Conservation (phyloP, 768 basidiomycete genomes). For the Pholiota microspora region DNA sequence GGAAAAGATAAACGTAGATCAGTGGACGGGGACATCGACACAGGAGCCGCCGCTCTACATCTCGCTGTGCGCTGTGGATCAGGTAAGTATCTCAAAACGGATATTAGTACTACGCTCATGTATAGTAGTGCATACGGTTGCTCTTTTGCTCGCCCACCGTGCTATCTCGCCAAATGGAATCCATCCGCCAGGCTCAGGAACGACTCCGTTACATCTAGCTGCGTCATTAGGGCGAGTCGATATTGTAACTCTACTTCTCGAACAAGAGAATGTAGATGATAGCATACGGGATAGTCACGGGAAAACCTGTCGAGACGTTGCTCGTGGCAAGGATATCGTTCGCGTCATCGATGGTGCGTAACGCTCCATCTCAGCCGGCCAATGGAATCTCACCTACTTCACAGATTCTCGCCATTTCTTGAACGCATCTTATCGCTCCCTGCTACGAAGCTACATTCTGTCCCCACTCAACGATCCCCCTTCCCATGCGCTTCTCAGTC, state of each 20-base stretch:
- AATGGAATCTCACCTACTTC: background rate
- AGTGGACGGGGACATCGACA: constrained; percentile 49
- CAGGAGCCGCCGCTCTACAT: constrained; percentile 75
- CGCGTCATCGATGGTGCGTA: constrained; percentile 66
- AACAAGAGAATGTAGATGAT: constrained; percentile 81
- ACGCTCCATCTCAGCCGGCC: background rate
- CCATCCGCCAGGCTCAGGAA: constrained; percentile 72
- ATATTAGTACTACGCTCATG: background rate
- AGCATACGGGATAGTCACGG: constrained; percentile 66
- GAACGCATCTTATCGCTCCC: constrained; percentile 70
- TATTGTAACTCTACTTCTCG: constrained; percentile 71
- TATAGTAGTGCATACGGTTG: constrained; percentile 58
- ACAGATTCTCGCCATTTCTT: constrained; percentile 81
- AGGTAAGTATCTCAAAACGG: constrained; percentile 37
- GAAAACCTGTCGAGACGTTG: constrained; percentile 68
- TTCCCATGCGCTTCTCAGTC: constrained; percentile 43
- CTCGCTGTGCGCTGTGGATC: constrained; percentile 82
- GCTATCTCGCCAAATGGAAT: constrained; percentile 78
- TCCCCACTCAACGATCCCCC: constrained; percentile 45
- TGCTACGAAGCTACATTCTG: constrained; percentile 71
- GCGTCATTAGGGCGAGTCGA: constrained; percentile 72
- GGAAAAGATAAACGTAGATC: constrained; percentile 59
- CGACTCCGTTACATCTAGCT: constrained; percentile 66
- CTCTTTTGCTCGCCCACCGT: constrained; percentile 66
- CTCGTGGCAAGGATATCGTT: constrained; percentile 62